Percentiles rank a stretch among this genome's conserved stretches.
Evolutionary conservation across 108 stramenopile species (phyloP).

Genomic region (Skeletonema potamos): DNA sequence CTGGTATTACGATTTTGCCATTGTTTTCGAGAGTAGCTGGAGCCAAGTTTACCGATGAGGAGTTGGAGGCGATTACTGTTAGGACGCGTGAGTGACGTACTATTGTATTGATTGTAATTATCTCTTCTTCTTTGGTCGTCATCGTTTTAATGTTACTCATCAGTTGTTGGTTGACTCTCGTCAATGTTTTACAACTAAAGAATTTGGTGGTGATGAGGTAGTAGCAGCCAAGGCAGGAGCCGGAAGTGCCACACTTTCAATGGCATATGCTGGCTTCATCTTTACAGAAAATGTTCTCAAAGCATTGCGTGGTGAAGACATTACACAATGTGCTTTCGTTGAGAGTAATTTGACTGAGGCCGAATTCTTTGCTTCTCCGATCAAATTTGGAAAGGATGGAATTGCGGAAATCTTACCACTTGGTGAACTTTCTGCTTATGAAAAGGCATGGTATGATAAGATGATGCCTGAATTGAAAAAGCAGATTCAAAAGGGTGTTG

Average conservation of each 20-base stretch:
- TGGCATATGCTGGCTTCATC: constrained; percentile 97
- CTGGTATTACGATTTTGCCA: constrained; percentile 99
- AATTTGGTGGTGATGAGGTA: constrained; percentile 99
- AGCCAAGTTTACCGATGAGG: constrained; percentile 84
- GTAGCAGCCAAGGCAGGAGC: constrained; percentile 99
- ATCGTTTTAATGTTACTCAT: neutral
- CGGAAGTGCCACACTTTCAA: constrained; percentile 95
- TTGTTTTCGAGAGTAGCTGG: constrained; percentile 93
- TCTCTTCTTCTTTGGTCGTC: neutral
- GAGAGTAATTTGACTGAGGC: constrained; percentile 92
- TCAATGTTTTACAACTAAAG: constrained; percentile 6
- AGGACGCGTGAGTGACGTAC: constrained; percentile 79
- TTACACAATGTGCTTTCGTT: constrained; percentile 95
- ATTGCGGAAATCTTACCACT: constrained; percentile 89
- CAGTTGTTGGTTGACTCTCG: too few relatives aligned
- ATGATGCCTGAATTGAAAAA: constrained; percentile 94
- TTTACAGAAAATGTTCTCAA: constrained; percentile 93
- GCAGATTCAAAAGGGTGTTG: constrained; percentile 97
- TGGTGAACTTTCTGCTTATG: constrained; percentile 89
- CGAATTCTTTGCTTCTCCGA: constrained; percentile 94
- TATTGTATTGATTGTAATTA: constrained; percentile 4
- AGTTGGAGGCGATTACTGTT: constrained; percentile 91
- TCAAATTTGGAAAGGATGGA: constrained; percentile 94
- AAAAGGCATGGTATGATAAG: constrained; percentile 95
- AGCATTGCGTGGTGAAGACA: constrained; percentile 89